Evolutionary conservation across 2,329 filamentous ascomycete species (phyloP), one percentile per base, ranked within the genome.

Genomic region (Hysterium pulicare): DNA sequence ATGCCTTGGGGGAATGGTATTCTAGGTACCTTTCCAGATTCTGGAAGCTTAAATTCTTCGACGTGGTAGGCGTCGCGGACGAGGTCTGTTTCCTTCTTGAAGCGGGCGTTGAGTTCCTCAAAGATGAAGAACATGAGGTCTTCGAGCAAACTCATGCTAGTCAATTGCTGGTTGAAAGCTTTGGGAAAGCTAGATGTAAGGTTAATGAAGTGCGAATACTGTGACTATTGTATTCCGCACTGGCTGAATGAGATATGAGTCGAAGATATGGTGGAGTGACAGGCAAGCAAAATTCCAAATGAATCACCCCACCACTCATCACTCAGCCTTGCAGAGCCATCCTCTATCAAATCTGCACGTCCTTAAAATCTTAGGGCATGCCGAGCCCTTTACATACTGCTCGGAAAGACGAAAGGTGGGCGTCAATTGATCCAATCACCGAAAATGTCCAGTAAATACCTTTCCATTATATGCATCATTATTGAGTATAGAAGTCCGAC

Each of bases 1-100:
- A 91, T 85, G 38, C 79, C 87, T 67, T 91, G 86, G 45, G 82
- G 79, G 62, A 91, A 93, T 8, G 83, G 85, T 23, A 93, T 77
- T 21, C 86, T 81, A 8, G 89, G 81, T 47, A 88, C 84, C 62
- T 87, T 84, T 55, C 86, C 86, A 0, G 79, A 70, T 62, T 83
- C 79, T 3, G 87, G 87, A 4, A 91, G 79, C 51, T 87, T 79
- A 68, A 93, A 86, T 22, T 83, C 77, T 46, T 90, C 85, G 5
- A 86, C 85, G n/a, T 82, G 81, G 69, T 91, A 91, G 45, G 87
- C 77, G 49, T 53, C 54, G 41, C 87, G 81, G 45, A 93, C 75
- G 28, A 84, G 75, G 31, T 86, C 84, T 43, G 89, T 86, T 63
- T 91, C 81, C 41, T 82, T 78, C 43, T 79, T 75, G 68, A 84